Evolutionary conservation across 1,284 basidiomycete species (phyloP).

Genomic region (Apiotrichum brassicae): DNA sequence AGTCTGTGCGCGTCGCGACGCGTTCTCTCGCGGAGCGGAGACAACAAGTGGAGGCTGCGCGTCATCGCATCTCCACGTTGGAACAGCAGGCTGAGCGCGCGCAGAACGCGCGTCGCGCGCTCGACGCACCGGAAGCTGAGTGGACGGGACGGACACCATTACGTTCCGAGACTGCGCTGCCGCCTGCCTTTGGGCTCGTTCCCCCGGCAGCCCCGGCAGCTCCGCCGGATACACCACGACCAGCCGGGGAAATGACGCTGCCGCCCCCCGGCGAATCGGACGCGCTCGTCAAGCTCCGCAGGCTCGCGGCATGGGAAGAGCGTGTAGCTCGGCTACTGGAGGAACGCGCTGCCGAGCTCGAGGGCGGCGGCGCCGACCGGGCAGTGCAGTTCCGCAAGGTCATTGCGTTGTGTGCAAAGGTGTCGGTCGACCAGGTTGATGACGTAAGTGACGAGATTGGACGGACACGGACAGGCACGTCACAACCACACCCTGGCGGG

Average conservation of each 20-base stretch:
- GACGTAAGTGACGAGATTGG: slow-evolving; percentile 55
- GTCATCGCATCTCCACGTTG: slow-evolving; percentile 62
- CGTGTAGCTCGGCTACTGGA: slow-evolving; percentile 69
- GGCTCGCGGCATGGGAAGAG: slow-evolving; percentile 73
- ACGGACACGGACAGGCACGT: background rate
- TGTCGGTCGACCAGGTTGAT: slow-evolving; percentile 81
- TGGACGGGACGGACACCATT: slow-evolving; percentile 73
- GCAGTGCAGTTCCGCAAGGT: slow-evolving; percentile 86
- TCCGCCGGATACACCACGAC: no score
- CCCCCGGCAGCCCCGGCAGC: slow-evolving; percentile 49
- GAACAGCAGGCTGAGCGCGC: slow-evolving; percentile 71
- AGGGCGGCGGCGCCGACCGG: slow-evolving; percentile 74
- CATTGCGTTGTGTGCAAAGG: slow-evolving; percentile 80
- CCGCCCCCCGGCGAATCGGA: slow-evolving; percentile 51
- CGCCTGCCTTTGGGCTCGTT: slow-evolving; percentile 17
- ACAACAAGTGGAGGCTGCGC: slow-evolving; percentile 69
- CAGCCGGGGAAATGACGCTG: slow-evolving; percentile 42
- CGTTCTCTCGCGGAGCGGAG: slow-evolving; percentile 83
- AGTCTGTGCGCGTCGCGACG: slow-evolving; percentile 80
- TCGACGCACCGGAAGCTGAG: slow-evolving; percentile 52
- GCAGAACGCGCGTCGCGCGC: slow-evolving; percentile 70
- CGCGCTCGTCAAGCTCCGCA: slow-evolving; percentile 62
- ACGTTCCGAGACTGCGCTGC: slow-evolving; percentile 51
- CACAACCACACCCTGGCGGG: no score
- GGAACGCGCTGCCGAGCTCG: slow-evolving; percentile 61